Conservation (phyloP, 208 protist genomes). For the Acanthamoeba castellanii region DNA sequence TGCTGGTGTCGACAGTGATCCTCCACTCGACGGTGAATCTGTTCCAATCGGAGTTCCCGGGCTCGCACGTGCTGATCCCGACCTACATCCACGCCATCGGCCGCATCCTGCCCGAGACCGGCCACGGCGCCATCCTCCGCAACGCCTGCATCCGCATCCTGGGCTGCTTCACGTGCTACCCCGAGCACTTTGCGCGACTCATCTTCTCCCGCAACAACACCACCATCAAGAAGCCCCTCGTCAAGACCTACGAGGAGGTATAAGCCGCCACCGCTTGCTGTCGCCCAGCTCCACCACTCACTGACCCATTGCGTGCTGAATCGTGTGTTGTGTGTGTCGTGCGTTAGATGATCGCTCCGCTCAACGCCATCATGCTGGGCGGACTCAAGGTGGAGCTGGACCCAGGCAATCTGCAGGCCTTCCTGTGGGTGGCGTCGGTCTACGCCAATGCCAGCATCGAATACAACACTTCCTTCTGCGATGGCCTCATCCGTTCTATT, state of each 20-base stretch:
- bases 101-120: slow-evolving; percentile 41
- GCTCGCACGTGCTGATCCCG: slow-evolving; percentile 46
- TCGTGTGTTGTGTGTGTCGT: background rate
- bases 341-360: slow-evolving; percentile 25
- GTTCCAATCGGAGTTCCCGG: slow-evolving; percentile 61
- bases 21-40: slow-evolving; percentile 50
- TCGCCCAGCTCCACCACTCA: background rate
- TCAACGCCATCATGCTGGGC: slow-evolving; percentile 39
- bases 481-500: slow-evolving; percentile 20
- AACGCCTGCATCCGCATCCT: slow-evolving; percentile 44
- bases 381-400: slow-evolving; percentile 19
- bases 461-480: slow-evolving; percentile 47
- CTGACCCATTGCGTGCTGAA: background rate
- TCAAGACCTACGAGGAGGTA: slow-evolving; percentile 53
- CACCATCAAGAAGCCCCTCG: slow-evolving; percentile 1
- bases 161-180: slow-evolving; percentile 53
- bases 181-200: slow-evolving; percentile 47
- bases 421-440: slow-evolving; percentile 39
- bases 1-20: slow-evolving; percentile 48
- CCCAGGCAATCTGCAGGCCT: slow-evolving; percentile 38
- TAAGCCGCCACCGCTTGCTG: background rate
- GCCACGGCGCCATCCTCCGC: slow-evolving; percentile 24
- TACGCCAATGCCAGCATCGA: slow-evolving; percentile 54
- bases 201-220: slow-evolving; percentile 53
- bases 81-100: slow-evolving; percentile 61